phyloP scores from a whole-genome alignment of 208 protist species.

The Phytomonas francai region DNA sequence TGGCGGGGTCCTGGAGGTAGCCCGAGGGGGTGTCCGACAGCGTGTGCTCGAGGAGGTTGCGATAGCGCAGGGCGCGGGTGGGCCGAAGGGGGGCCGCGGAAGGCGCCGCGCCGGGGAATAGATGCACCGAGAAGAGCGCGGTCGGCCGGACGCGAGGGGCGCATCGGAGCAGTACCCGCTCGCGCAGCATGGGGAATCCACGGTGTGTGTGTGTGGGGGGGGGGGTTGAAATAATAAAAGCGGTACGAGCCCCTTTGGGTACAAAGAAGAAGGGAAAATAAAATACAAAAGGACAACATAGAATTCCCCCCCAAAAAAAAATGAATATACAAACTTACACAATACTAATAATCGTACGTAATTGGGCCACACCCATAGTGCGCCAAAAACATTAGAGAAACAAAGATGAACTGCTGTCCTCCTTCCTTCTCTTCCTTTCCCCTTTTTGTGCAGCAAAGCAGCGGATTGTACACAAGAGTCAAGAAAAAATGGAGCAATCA shows the following conservation, averaged over 20 bases:
- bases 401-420: background rate
- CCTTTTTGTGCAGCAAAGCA: constrained; percentile 7
- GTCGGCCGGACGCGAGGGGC: too few relatives aligned
- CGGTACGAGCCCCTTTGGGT: too few relatives aligned
- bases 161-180: too few relatives aligned
- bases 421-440: constrained; percentile 7
- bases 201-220: too few relatives aligned
- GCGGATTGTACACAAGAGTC: background rate
- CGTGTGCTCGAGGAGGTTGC: constrained; percentile 56
- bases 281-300: background rate
- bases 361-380: too few relatives aligned
- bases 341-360: background rate
- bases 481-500: constrained; percentile 11
- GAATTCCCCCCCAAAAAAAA: constrained; percentile 1
- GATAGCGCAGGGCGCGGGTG: constrained; percentile 18
- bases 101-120: too few relatives aligned
- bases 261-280: constrained; percentile 4
- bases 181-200: too few relatives aligned
- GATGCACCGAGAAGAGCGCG: too few relatives aligned
- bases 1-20: constrained; percentile 62
- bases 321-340: constrained; percentile 1
- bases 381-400: background rate
- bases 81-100: too few relatives aligned
- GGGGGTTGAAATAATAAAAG: too few relatives aligned
- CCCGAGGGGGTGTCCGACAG: constrained; percentile 61